Base-by-base conservation (phyloP, 23 red algal genomes). In the Gracilaria gracilis region DNA sequence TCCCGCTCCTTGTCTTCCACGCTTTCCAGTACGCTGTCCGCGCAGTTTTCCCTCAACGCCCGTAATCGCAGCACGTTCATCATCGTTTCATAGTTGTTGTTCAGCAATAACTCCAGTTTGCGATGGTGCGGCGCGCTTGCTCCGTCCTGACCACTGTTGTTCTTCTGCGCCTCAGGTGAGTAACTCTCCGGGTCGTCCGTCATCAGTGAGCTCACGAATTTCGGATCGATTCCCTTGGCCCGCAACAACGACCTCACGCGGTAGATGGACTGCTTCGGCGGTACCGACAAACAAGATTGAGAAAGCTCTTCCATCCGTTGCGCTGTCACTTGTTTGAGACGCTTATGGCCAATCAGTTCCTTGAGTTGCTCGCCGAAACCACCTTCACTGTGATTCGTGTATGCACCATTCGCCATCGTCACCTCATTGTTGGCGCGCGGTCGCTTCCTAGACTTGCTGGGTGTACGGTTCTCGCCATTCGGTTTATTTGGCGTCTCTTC, bases 41-140 rank as follows among this genome's bases (percentile, higher is more conserved):
- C 64, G 29, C 53, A 72, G 55, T 57, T 50, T 24, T 90, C 87
- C 16, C 87, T 44, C 21, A 90, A 36, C 16, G 87, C 71, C 32
- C 87, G 71, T 27, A 90, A 55, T 23, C 87, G 67, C 87, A 90
- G 40, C 76, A 90, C 87, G 53, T 90, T 90, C 87, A 90, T 80
- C 87, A 90, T 90, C 8, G 32, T 90, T 23, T 35, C 73, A 39
- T 90, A 75, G 64, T 90, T 90, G 33, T 29, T 69, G 61, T 67
- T 39, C 19, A 90, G 76, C 35, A 90, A 35, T 36, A 57, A n/a
- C 25, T 90, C 76, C 55, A 90, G 42, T 47, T 90, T 80, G 16
- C 74, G 67, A 19, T 77, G 57, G 36, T 72, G 61, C 66, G 65
- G 49, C n/a, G 82, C 35, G 40, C 23, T 33, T 4, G 36, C 39